Base-by-base conservation (phyloP, 2,329 filamentous ascomycete genomes). In the Aschersonia sp. region DNA sequence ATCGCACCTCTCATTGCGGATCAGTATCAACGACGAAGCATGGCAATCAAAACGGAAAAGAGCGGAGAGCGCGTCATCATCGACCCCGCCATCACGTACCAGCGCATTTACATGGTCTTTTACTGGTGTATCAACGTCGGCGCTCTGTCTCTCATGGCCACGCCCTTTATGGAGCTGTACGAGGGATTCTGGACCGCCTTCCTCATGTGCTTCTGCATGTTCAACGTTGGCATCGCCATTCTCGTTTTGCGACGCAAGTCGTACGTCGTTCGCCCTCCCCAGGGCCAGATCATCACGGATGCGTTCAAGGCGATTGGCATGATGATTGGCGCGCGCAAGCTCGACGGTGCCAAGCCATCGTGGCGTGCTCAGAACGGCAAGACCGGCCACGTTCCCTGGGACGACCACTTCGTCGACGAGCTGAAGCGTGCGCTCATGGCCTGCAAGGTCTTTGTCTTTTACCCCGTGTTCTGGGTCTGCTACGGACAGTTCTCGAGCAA, bases 91-190 rank as follows among this genome's bases (percentile, higher is more conserved):
- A 67, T 83, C 47, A 85, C 82, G 1, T 74, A 81, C 51, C 76
- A 81, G 56, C 71, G 79, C 44, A 78, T 85, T 51, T 85, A 83
- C 68, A 83, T 79, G 78, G 74, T 85, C 58, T 86, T 85, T 66
- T 86, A 86, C 64, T 71, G 73, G 60, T 82, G 77, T 63, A 85
- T 87, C 58, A 87, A 87, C 62, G 54, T 87, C 12, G 84, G 83
- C n/a, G 76, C 79, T 2, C 68, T 88, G 6, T 83, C 77, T 0
- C 68, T 77, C 47, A 72, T 87, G 54, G 79, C 75, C 6, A 86
- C 79, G 1, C 77, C 77, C 1, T 80, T 78, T 58, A 73, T 86
- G 67, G 84, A 88, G 61, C 66, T 74, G 49, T 72, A 81, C 55
- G 62, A 79, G 49, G 79, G 78, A 4, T 87, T 81, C 73, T 85